Base-by-base conservation (phyloP, 2,329 filamentous ascomycete genomes). In the Aspergillus neotritici region DNA sequence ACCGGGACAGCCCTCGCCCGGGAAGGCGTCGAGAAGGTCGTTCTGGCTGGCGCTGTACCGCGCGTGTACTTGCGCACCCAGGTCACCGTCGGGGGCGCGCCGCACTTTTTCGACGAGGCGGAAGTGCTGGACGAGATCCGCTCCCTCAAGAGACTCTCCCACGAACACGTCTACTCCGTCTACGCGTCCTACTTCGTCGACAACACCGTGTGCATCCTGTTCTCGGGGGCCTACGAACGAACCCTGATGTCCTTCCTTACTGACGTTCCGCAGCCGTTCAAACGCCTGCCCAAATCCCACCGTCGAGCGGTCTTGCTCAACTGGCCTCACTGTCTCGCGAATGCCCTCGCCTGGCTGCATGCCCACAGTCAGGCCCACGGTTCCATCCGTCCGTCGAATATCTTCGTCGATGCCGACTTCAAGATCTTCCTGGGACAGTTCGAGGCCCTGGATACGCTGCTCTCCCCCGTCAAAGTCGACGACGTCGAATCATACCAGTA, bases 401-500 rank as follows among this genome's bases (percentile, higher is more conserved):
- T 83, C 33, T 65, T 80, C 29, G 66, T 83, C 43, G 74, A 80
- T 46, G 64, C 71, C n/a, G 63, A 71, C 25, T 79, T 77, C 50
- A 64, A 66, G 10, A 76, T 83, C 40, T 76, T 72, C 9, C 74
- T 83, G 31, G 76, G 77, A 37, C 75, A 82, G 44, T 74, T 80
- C 46, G 77, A 77, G 35, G 74, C 70, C 6, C 62, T 82, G 8
- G 70, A 73, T 47, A 75, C 73, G 0, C 72, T 82, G 21, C 71
- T 79, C 31, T 67, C 67, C 38, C 74, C 72, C 35, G 76, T 75
- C 45, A 75, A 71, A 46, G 63, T 68, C 12, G 71, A 77, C 46
- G 73, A 77, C 37, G 72, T 75, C 33, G 79, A 83, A 49, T 64
- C 69, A 6, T 81, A 81, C 56, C 73, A 79, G 34, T 82, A 82